A percentile compares a stretch with the other conserved stretches of the same genome.
Evolutionary conservation across 169 alveolate genomes (phyloP).

Genomic region (Plasmodium ovale): DNA sequence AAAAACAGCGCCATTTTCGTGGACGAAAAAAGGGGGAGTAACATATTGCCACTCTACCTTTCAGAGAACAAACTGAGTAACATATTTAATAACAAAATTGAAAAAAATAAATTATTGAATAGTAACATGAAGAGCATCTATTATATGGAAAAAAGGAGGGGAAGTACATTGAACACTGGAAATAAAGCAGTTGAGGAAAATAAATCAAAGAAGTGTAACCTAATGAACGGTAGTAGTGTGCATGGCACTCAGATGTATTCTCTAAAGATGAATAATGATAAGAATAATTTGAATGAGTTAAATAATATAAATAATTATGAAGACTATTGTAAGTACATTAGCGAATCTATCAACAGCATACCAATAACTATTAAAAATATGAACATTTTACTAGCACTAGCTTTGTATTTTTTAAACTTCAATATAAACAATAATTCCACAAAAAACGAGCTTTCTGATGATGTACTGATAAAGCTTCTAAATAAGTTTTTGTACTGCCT

Average conservation of each 20-base stretch:
- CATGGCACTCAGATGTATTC: background rate
- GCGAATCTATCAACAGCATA: slow-evolving; percentile 24
- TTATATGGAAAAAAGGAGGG: too few relatives aligned
- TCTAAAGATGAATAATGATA: background rate
- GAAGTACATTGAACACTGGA: too few relatives aligned
- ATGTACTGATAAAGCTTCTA: slow-evolving; percentile 22
- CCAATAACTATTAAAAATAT: slow-evolving; percentile 62
- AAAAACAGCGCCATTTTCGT: background rate
- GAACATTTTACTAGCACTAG: slow-evolving; percentile 36
- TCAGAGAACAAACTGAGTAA: slow-evolving; percentile 23
- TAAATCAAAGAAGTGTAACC: background rate
- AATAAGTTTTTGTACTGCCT: slow-evolving; percentile 50
- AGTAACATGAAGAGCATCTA: background rate
- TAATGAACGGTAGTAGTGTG: background rate
- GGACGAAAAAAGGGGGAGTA: background rate
- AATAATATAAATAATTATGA: slow-evolving; percentile 39
- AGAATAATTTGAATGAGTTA: background rate
- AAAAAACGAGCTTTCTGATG: slow-evolving; percentile 11
- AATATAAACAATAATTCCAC: slow-evolving; percentile 25
- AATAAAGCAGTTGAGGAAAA: background rate
- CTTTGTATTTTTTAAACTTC: slow-evolving; percentile 42
- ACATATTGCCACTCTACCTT: background rate
- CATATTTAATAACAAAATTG: slow-evolving; percentile 24
- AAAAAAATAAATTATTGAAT: background rate
- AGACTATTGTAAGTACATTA: slow-evolving; percentile 55